Evolutionary conservation across 164 flowering plant species (phyloP).

Genomic region (Echeveria elegans): DNA sequence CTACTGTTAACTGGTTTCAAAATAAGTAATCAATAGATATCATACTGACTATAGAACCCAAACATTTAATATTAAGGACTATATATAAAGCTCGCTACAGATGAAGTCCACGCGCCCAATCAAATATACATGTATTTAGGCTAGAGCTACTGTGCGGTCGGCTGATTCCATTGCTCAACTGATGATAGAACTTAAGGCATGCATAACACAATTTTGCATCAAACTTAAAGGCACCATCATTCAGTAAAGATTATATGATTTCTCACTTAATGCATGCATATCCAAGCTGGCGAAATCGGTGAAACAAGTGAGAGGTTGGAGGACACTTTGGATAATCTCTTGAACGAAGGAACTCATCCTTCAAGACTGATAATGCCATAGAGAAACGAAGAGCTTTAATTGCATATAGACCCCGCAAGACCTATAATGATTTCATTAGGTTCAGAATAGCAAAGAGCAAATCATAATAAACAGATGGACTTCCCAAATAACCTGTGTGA

Average conservation of each 20-base stretch:
- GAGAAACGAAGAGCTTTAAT: constrained; percentile 92
- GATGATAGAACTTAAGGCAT: not conserved
- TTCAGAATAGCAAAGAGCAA: constrained; percentile 2
- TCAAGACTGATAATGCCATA: constrained; percentile 86
- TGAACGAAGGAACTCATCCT: constrained; percentile 93
- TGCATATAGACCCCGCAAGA: constrained; percentile 81
- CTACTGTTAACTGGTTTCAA: not conserved
- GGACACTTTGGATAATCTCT: constrained; percentile 99
- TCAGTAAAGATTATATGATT: constrained; percentile 1
- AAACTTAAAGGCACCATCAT: not conserved
- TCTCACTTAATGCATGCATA: constrained; percentile 91
- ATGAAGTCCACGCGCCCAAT: not conserved
- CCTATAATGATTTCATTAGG: constrained; percentile 29
- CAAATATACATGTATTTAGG: not conserved
- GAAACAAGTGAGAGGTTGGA: constrained; percentile 90
- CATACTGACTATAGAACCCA: not conserved
- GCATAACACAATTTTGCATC: not conserved
- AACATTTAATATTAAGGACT: not conserved
- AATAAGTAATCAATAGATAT: not conserved
- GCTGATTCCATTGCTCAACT: not conserved
- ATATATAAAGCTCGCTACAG: not conserved
- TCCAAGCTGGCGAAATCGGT: constrained; percentile 94
- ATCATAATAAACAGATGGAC: not conserved
- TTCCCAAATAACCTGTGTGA: constrained; percentile 64
- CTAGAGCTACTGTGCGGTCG: not conserved